Evolutionary conservation across 2,329 filamentous ascomycete genomes (phyloP), one percentile per base, ranked within the genome.

Genomic region (Madurella fahalii): DNA sequence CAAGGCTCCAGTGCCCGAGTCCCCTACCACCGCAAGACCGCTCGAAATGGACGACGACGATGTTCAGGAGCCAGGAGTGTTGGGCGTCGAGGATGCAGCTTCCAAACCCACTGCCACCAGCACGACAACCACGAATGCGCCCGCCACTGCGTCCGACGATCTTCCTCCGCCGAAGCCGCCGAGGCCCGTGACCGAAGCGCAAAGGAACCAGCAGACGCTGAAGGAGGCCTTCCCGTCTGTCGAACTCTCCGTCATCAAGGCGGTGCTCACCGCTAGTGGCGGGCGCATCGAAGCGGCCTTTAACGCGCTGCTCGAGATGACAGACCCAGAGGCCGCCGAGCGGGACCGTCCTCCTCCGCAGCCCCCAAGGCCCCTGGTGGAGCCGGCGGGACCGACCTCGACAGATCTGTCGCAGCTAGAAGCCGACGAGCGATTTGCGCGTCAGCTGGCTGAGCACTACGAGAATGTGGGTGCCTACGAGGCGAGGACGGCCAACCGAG

Each of bases 181-280:
- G 34, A 84, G 92, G 56, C 93, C 93, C 45, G 67, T 90, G 65
- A 89, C 83, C 60, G 87, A 94, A 59, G 81, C 86, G 57, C 86
- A 95, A 71, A 88, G 95, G 75, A 91, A 90, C 46, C 87, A 93
- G 72, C 82, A 83, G 64, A 96, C 91, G 3, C 78, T 99, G 53
- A 93, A 90, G 70, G 94, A 99, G 71, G 94, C 94, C 0, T 99
- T 99, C 65, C 94, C 94, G 0, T 81, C 77, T 52, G 89, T 96
- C 57, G 94, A 99, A 51, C 69, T 74, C 8, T 71, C 83, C 43
- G 87, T 99, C 45, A 82, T 99, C 70, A 95, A 86, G 71, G 94
- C 94, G 31, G 88, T 99, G 0, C 74, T 99, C 60, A 80, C 82
- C 20, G 94, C 94, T 13, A 97, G 94, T 69, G 81, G 85, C 55